A percentile compares a stretch with the other conserved stretches of the same genome.
These are phyloP conservation scores for Kodamaea kaohsiungensis DNA, from an alignment of 805 yeast genomes.

Conservation along the genomic window DNA sequence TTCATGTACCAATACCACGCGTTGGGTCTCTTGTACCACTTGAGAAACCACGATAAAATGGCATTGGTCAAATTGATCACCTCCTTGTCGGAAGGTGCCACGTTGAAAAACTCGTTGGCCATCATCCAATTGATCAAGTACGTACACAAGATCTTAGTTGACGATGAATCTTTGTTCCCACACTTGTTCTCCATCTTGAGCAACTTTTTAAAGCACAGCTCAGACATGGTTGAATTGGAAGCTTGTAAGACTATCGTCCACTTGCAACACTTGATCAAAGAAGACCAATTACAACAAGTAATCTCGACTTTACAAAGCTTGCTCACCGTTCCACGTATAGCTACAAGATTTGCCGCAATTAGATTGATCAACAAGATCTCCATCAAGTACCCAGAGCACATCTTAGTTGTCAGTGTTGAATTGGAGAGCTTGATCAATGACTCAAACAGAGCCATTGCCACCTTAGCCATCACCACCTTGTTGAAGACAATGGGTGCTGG, in stretches of 20 bases:
- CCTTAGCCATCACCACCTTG: slow-evolving; percentile 94
- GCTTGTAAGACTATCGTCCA: slow-evolving; percentile 75
- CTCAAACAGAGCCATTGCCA: slow-evolving; percentile 86
- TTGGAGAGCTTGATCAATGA: slow-evolving; percentile 87
- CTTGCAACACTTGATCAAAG: slow-evolving; percentile 53
- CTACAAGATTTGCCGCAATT: slow-evolving; percentile 90
- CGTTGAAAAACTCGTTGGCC: slow-evolving; percentile 79
- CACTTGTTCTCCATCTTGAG: slow-evolving; percentile 65
- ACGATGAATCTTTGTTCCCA: slow-evolving; percentile 64
- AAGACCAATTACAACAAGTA: slow-evolving; percentile 69
- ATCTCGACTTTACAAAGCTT: slow-evolving; percentile 73
- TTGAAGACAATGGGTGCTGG: slow-evolving; percentile 90
- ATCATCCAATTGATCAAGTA: slow-evolving; percentile 82
- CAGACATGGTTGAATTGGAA: slow-evolving; percentile 89
- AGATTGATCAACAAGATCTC: slow-evolving; percentile 87
- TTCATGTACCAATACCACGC: slow-evolving; percentile 95
- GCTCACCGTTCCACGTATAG: slow-evolving; percentile 83
- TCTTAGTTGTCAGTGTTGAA: slow-evolving; percentile 78
- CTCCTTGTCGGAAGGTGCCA: slow-evolving; percentile 60
- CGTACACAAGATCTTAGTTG: slow-evolving; percentile 68
- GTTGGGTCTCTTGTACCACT: slow-evolving; percentile 81
- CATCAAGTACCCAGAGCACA: slow-evolving; percentile 73
- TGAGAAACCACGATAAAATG: slow-evolving; percentile 91
- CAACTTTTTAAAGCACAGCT: slow-evolving; percentile 73
- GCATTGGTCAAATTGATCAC: slow-evolving; percentile 89